phyloP scores from a whole-genome alignment of 1,284 basidiomycete species.

The Jaminaea rosea region DNA sequence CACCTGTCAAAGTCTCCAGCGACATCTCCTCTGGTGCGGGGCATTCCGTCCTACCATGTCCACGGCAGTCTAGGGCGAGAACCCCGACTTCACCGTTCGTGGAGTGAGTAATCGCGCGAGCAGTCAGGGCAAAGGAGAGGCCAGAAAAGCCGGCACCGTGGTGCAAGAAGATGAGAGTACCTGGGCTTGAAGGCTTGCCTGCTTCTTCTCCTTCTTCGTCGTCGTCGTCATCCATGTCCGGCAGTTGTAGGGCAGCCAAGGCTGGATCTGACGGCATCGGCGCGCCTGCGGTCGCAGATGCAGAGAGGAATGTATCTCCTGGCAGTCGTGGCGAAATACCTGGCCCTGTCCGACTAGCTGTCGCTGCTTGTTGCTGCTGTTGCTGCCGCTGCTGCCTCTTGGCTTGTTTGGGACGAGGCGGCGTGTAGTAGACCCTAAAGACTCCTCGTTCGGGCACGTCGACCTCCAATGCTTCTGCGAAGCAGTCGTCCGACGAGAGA shows the following conservation, averaged over 20 bases:
- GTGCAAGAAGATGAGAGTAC: conserved; percentile 74
- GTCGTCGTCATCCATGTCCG: conserved; percentile 46
- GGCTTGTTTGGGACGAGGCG: conserved; percentile 12
- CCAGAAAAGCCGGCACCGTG: conserved; percentile 89
- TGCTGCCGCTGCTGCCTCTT: not conserved
- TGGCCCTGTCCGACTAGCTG: no score
- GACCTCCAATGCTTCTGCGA: conserved; percentile 39
- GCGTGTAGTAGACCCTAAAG: conserved; percentile 49
- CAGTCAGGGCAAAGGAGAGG: conserved; percentile 77
- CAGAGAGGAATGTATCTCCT: not conserved
- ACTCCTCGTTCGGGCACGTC: conserved; percentile 21
- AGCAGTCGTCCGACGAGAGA: conserved; percentile 31
- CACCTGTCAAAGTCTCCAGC: conserved; percentile 21
- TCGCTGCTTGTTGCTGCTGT: no score
- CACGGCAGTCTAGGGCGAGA: conserved; percentile 70
- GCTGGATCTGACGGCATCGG: conserved; percentile 6
- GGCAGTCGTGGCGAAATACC: no score
- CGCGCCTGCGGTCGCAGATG: conserved; percentile 6
- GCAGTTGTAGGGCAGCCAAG: conserved; percentile 6
- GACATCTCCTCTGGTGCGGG: conserved; percentile 25
- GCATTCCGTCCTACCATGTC: conserved; percentile 55
- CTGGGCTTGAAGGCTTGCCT: conserved; percentile 26
- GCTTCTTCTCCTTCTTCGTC: conserved; percentile 42
- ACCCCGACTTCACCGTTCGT: conserved; percentile 71
- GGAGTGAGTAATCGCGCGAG: conserved; percentile 61